A percentile compares a stretch with the other conserved stretches of the same genome.
Conservation (phyloP, 306 rosid genomes). For the Vigna reflexopilosa region DNA sequence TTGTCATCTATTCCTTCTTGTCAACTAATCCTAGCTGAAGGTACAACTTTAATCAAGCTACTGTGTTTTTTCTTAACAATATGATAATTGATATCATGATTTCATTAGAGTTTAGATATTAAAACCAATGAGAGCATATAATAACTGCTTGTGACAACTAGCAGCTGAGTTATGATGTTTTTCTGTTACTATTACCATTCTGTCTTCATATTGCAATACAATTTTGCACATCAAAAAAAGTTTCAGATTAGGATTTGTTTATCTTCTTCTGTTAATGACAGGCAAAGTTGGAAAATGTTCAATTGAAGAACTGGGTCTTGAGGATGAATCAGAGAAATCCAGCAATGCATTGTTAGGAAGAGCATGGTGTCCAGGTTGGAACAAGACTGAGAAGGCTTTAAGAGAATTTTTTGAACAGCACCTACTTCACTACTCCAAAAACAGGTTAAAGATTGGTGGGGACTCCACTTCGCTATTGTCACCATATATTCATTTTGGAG, state of each 20-base stretch:
- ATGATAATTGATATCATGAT: background rate
- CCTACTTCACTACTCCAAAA: constrained; percentile 16
- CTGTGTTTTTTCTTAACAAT: background rate
- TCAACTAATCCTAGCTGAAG: constrained; percentile 11
- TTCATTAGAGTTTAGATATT: background rate
- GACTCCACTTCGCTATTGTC: constrained; percentile 28
- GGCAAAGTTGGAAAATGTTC: constrained; percentile 20
- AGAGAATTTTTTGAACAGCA: constrained; percentile 21
- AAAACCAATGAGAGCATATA: background rate
- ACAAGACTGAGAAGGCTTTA: background rate
- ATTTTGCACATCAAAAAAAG: background rate
- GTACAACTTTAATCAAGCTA: background rate
- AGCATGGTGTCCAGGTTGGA: constrained; percentile 32
- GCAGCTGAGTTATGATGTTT: background rate
- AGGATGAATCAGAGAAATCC: constrained; percentile 30
- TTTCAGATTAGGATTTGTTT: background rate
- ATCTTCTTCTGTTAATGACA: background rate
- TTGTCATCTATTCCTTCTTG: constrained; percentile 23
- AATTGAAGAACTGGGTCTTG: constrained; percentile 13
- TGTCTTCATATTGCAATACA: background rate
- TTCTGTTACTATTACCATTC: background rate
- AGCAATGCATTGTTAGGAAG: constrained; percentile 36
- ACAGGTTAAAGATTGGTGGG: constrained; percentile 22
- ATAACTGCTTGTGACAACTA: background rate
- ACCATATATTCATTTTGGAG: constrained; percentile 30